These are phyloP conservation scores for Wallacemonas sp. DNA, from an alignment of 208 protist genomes.

Conservation along the genomic window DNA sequence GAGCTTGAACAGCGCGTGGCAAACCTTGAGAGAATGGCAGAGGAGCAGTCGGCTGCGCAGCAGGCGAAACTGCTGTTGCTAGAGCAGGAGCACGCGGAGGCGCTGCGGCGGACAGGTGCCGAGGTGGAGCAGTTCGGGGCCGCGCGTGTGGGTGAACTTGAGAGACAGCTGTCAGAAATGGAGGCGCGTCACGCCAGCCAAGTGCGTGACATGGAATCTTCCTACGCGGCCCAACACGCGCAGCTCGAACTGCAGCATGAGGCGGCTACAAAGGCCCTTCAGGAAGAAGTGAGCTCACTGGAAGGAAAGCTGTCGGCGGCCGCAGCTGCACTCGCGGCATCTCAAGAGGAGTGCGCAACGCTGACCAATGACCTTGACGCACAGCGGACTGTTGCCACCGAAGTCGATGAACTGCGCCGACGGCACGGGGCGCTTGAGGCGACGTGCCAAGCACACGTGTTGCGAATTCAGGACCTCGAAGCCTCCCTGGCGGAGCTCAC, in stretches of 20 bases:
- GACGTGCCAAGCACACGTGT: background rate
- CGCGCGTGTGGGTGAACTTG: constrained; percentile 13
- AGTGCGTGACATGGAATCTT: constrained; percentile 13
- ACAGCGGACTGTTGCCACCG: background rate
- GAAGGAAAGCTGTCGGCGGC: background rate
- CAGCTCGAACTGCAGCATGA: constrained; percentile 12
- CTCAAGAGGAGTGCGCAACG: background rate
- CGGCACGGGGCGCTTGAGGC: constrained; percentile 22
- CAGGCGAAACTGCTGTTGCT: constrained; percentile 20
- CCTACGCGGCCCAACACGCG: background rate
- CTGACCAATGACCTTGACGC: background rate
- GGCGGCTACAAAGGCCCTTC: constrained; percentile 13
- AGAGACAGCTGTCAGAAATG: constrained; percentile 18
- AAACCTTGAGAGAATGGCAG: background rate
- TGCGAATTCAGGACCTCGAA: background rate
- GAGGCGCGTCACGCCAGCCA: constrained; percentile 23
- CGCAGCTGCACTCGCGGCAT: background rate
- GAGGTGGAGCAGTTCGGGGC: constrained; percentile 15
- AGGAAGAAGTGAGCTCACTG: constrained; percentile 8
- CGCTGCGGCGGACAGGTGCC: constrained; percentile 12
- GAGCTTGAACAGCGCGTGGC: background rate
- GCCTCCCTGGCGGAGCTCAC: background rate
- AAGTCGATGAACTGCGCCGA: constrained; percentile 15
- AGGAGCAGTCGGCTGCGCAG: constrained; percentile 10
- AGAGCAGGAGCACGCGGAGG: constrained; percentile 15